These are phyloP conservation scores for Nyctanthes arbortristis DNA, from an alignment of 257 asterid species.

Conservation along the genomic window DNA sequence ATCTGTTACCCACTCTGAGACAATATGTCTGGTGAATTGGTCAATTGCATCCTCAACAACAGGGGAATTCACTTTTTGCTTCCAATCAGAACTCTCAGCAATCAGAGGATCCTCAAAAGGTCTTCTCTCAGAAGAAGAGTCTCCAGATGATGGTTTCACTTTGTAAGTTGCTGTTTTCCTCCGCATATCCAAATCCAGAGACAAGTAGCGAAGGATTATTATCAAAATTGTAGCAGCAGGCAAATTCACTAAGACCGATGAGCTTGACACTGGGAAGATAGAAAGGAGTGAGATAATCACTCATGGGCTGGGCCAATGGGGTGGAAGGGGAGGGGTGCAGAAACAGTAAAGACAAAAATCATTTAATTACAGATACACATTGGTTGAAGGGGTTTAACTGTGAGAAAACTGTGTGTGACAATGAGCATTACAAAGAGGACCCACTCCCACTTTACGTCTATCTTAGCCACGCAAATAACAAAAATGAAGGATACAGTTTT, in stretches of 20 bases:
- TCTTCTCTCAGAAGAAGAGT: conserved; percentile 37
- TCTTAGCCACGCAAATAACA: background rate
- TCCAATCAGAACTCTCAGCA: conserved; percentile 71
- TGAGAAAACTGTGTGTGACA: background rate
- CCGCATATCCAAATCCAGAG: conserved; percentile 80
- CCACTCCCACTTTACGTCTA: background rate
- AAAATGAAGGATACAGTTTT: background rate
- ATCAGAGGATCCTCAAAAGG: conserved; percentile 40
- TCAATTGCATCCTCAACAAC: conserved; percentile 92
- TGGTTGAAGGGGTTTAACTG: background rate
- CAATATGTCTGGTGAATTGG: conserved; percentile 76
- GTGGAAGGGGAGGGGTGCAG: background rate
- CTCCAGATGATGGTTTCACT: conserved; percentile 49
- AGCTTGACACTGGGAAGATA: conserved; percentile 71
- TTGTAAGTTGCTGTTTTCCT: conserved; percentile 79
- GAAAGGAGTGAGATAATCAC: conserved; percentile 6
- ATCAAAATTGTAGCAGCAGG: conserved; percentile 78
- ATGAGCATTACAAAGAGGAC: conserved; percentile 13
- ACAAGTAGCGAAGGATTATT: conserved; percentile 67
- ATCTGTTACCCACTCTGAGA: conserved; percentile 96
- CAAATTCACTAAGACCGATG: conserved; percentile 86
- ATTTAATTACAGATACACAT: background rate
- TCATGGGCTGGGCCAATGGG: background rate
- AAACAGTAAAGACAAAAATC: conserved; percentile 16
- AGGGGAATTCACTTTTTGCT: conserved; percentile 84